Conservation (phyloP, 2,329 filamentous ascomycete species). For the Raffaelea albimanens region DNA sequence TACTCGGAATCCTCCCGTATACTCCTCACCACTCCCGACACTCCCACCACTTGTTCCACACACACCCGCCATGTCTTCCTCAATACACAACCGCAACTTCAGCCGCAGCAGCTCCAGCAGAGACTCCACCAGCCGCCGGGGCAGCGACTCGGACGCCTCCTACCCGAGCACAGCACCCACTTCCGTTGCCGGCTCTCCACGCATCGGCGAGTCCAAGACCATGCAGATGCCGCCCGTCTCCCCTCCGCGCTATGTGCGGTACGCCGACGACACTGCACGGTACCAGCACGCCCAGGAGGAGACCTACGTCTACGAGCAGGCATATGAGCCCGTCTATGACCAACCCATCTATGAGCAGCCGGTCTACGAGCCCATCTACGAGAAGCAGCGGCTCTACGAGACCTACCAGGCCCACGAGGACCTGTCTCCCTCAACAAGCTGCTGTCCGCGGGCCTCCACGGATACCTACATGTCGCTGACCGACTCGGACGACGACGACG, state of each 20-base stretch:
- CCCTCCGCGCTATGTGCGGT: not conserved
- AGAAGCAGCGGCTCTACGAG: conserved; percentile 1
- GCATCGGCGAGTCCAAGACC: conserved; percentile 25
- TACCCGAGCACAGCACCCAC: conserved; percentile 36
- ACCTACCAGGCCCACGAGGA: conserved; percentile 16
- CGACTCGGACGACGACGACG: conserved; percentile 37
- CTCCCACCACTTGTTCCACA: not conserved
- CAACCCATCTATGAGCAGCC: not conserved
- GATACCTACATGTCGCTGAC: conserved; percentile 72
- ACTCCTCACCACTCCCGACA: not conserved
- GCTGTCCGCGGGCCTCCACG: conserved; percentile 50
- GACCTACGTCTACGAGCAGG: not conserved
- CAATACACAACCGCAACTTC: conserved; percentile 25
- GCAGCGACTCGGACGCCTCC: conserved; percentile 35
- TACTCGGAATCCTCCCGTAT: too few relatives aligned
- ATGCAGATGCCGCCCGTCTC: conserved; percentile 9
- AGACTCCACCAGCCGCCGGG: conserved; percentile 27
- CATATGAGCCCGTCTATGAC: not conserved
- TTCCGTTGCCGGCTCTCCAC: conserved; percentile 31
- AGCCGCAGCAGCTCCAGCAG: conserved; percentile 12
- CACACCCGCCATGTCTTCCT: conserved; percentile 19
- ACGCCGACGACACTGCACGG: not conserved
- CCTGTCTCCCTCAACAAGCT: conserved; percentile 29
- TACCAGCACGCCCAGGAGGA: not conserved
- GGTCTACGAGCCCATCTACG: not conserved